Percentiles rank a stretch among this genome's conserved stretches.
Conservation (phyloP, 345 rosid species). For the Eucalyptus erythrocorys region DNA sequence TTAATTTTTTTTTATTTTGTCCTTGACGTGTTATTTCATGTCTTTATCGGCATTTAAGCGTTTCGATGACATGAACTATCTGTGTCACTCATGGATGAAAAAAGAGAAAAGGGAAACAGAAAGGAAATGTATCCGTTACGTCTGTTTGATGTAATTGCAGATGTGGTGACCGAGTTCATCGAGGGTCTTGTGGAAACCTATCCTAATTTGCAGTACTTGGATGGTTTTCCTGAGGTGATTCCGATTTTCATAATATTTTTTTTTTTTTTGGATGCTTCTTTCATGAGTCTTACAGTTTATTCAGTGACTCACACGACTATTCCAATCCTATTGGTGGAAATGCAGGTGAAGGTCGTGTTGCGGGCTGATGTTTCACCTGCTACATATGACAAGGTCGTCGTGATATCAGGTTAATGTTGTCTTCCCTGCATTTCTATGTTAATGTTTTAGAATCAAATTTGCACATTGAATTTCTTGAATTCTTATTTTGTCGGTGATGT, state of each 20-base stretch:
- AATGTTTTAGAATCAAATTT: background rate
- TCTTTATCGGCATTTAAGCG: background rate
- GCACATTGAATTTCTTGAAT: background rate
- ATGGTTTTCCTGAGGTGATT: conserved; percentile 86
- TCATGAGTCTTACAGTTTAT: background rate
- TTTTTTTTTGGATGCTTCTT: background rate
- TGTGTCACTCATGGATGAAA: background rate
- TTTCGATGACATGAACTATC: background rate
- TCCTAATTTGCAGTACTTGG: conserved; percentile 76
- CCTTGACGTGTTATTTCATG: background rate
- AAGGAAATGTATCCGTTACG: background rate
- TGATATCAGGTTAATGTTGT: conserved; percentile 66
- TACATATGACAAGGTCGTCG: conserved; percentile 70
- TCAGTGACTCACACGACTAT: background rate
- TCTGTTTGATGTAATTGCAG: conserved; percentile 18
- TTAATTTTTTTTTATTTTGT: background rate
- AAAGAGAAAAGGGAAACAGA: background rate
- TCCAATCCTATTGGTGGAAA: background rate
- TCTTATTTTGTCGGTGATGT: background rate
- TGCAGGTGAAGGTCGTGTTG: conserved; percentile 80
- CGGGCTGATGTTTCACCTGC: conserved; percentile 76
- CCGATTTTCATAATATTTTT: conserved; percentile 25
- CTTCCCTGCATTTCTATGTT: background rate
- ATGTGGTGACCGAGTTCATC: conserved; percentile 86
- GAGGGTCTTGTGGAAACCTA: conserved; percentile 92